Evolutionary conservation across 306 rosid genomes (phyloP).

Genomic region (Dryas drummondii): DNA sequence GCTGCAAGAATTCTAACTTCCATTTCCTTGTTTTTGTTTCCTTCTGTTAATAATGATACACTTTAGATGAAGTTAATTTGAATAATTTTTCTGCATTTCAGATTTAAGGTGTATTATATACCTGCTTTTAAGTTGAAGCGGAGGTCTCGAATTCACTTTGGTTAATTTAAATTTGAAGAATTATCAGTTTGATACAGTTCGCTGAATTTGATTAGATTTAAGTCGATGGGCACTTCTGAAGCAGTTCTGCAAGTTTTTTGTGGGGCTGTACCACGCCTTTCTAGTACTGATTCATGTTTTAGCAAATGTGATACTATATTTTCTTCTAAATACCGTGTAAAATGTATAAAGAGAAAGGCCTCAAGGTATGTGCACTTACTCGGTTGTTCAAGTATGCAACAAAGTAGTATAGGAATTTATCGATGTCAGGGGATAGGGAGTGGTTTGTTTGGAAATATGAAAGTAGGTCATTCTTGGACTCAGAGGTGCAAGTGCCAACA

Average conservation of each 20-base stretch:
- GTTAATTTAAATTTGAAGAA: neutral
- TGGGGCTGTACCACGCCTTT: slow-evolving; percentile 41
- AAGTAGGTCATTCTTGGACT: slow-evolving; percentile 21
- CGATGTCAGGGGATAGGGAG: slow-evolving; percentile 34
- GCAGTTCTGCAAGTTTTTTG: slow-evolving; percentile 54
- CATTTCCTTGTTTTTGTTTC: neutral
- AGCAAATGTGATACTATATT: slow-evolving; percentile 30
- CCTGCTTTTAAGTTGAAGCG: neutral
- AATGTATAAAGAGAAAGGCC: slow-evolving; percentile 41
- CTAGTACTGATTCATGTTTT: slow-evolving; percentile 25
- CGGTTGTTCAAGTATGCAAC: slow-evolving; percentile 37
- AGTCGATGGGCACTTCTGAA: slow-evolving; percentile 42
- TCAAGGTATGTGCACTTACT: slow-evolving; percentile 31
- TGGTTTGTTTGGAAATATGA: slow-evolving; percentile 21
- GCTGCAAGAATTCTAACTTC: neutral
- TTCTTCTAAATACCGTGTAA: slow-evolving; percentile 25
- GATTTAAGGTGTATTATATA: slow-evolving; percentile 8
- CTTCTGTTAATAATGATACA: neutral
- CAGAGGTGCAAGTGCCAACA: slow-evolving; percentile 62
- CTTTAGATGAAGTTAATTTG: neutral
- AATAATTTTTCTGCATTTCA: neutral
- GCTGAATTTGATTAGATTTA: slow-evolving; percentile 18
- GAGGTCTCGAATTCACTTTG: slow-evolving; percentile 1
- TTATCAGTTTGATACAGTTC: slow-evolving; percentile 16
- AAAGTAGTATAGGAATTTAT: slow-evolving; percentile 18